A percentile compares a stretch with the other conserved stretches of the same genome.
phyloP scores from a whole-genome alignment of 2,329 filamentous ascomycete genomes.

The Furcasterigmium furcatum region DNA sequence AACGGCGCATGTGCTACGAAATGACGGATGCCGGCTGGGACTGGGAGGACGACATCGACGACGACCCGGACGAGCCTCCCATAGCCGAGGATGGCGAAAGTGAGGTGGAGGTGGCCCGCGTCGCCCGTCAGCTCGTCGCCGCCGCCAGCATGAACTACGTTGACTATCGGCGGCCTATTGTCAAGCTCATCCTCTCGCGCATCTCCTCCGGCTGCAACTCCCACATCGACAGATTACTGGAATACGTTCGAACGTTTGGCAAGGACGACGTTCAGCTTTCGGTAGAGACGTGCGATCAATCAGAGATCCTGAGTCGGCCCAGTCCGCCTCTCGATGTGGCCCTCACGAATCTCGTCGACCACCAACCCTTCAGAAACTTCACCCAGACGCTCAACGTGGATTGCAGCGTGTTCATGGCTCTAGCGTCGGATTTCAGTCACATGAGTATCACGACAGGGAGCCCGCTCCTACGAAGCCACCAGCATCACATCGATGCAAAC shows the following conservation, averaged over 20 bases:
- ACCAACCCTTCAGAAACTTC: constrained; percentile 25
- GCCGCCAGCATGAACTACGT: constrained; percentile 29
- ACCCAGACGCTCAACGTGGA: constrained; percentile 35
- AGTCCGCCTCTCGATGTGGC: constrained; percentile 20
- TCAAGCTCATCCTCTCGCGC: constrained; percentile 30
- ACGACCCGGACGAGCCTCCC: constrained; percentile 29
- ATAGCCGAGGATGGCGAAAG: constrained; percentile 16
- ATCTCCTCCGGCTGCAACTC: constrained; percentile 20
- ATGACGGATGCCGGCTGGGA: constrained; percentile 38
- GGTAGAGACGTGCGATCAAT: constrained; percentile 21
- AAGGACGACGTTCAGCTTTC: constrained; percentile 25
- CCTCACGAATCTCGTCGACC: constrained; percentile 22
- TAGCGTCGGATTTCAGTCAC: constrained; percentile 37
- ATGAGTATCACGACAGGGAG: constrained; percentile 19
- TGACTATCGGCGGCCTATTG: constrained; percentile 30
- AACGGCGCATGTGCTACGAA: constrained; percentile 27
- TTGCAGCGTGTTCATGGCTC: constrained; percentile 35
- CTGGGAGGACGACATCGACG: constrained; percentile 29
- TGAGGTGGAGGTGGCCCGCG: constrained; percentile 18
- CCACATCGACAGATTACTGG: constrained; percentile 27
- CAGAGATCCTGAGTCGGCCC: constrained; percentile 16
- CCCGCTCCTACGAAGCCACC: constrained; percentile 24
- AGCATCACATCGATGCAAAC: constrained; percentile 30
- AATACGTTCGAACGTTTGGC: constrained; percentile 19
- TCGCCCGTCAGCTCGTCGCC: constrained; percentile 26